Evolutionary conservation across 164 flowering plant species (phyloP), one percentile per base, ranked within the genome.

Genomic region (Saururus chinensis): DNA sequence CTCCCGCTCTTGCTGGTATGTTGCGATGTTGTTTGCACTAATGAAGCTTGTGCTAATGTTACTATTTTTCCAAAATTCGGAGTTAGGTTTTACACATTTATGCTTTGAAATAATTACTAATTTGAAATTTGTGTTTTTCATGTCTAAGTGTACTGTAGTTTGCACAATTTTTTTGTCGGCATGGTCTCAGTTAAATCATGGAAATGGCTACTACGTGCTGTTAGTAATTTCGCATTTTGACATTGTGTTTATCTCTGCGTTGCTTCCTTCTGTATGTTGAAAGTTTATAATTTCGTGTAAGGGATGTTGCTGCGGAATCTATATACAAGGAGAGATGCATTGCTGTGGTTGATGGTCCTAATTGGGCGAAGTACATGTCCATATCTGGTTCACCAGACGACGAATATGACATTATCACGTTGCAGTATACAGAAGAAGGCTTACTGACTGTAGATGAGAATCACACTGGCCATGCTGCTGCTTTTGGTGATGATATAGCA

Each of bases 401-500:
- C 76, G 89, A 86, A 59, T 81, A 76, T 68, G 82, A 92, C 71
- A 92, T 92, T 71, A 79, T 89, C 79, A 80, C 89, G 35, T 73
- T 89, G 84, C 96, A 85, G 53, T 92, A 92, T 56, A 92, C 92
- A 0, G 96, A 86, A 79, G 96, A 87, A 60, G 98, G 98, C 45
- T 76, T 92, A 56, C 72, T 92, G 63, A 78, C 88, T 40, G 84
- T 92, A 30, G 96, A 89, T 72, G 98, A 92, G 66, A 92, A 87
- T 62, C 79, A 83, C 62, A 81, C 78, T 45, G 98, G 96, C 17
- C 91, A 69, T 60, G 86, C 92, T 0, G 98, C 98, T 16, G 98
- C 98, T 20, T 92, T 92, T 73, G 98, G 98, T 10, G 98, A 92
- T 75, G 98, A 89, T 56, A 86, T 92, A 24, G 98, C 98, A 2